Evolutionary conservation across 2,329 filamentous ascomycete genomes (phyloP), one percentile per base, ranked within the genome.

Genomic region (Fusarium sp.): DNA sequence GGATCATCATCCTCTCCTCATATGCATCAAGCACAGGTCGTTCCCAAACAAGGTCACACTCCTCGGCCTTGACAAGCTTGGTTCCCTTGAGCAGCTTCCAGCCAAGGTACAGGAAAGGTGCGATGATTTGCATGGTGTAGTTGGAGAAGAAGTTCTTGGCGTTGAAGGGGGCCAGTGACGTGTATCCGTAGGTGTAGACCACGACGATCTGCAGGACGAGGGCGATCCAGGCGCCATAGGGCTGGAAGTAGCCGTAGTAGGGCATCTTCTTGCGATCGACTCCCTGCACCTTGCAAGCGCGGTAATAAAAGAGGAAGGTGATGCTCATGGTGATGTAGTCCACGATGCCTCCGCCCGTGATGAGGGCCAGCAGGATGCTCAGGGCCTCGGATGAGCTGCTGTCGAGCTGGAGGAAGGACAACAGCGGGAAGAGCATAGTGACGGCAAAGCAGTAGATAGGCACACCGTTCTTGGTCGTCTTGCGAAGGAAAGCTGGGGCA

Each of bases 71-170:
- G 9, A 90, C 82, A 39, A 88, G 80, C 71, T 85, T 86, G 2
- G 90, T 92, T 39, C 82, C 84, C 81, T 89, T 88, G 76, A 89
- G 24, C 5, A 92, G 11, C 81, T 92, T 92, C 88, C 88, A 92
- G 71, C 83, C 83, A 6, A 84, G 39, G 74, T 85, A 91, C 31
- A 87, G 80, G 57, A 89, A 79, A 2, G 84, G 82, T 0, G 85
- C 84, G 7, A 89, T 78, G 18, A 88, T 78, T 31, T 85, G 78
- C 85, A 88, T 87, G 22, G 84, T 85, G 78, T 89, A 89, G 81
- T 88, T 87, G 11, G 83, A 81, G 69, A 85, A 80, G 72, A 86
- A 84, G 63, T 79, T 82, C 3, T 83, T 79, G 14, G 84, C 80
- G 18, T 81, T 76, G 84, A 90, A 90, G 3, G 89, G 88, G 20